phyloP scores from a whole-genome alignment of 1,139 yeast species.

The Lodderomyces orthopsilosis region DNA sequence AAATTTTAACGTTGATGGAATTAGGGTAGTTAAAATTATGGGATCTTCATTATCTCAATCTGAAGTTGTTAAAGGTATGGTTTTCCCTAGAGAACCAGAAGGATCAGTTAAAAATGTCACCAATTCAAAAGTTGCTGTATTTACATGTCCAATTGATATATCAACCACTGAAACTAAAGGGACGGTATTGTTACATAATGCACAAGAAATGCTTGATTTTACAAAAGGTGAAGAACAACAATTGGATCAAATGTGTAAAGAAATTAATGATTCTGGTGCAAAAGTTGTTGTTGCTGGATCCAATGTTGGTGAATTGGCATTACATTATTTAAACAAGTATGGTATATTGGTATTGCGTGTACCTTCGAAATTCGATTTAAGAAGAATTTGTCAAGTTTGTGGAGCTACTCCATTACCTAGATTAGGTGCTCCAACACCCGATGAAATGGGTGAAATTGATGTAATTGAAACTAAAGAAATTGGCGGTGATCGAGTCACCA shows the following conservation, averaged over 20 bases:
- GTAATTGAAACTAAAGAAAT: constrained; percentile 88
- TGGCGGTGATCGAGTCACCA: constrained; percentile 96
- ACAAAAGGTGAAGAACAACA: constrained; percentile 96
- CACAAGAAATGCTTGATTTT: constrained; percentile 94
- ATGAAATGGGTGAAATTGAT: constrained; percentile 88
- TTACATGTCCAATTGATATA: constrained; percentile 90
- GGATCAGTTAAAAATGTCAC: constrained; percentile 71
- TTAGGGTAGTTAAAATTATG: constrained; percentile 95
- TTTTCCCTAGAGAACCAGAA: constrained; percentile 95
- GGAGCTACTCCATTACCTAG: constrained; percentile 97
- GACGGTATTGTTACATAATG: constrained; percentile 90
- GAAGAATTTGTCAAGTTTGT: constrained; percentile 93
- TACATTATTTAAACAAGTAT: constrained; percentile 87
- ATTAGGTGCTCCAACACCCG: constrained; percentile 94
- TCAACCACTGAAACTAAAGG: constrained; percentile 97
- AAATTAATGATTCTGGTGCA: constrained; percentile 80
- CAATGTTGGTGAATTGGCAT: constrained; percentile 86
- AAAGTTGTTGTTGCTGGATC: constrained; percentile 90
- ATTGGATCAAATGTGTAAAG: constrained; percentile 82
- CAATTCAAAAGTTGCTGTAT: constrained; percentile 85
- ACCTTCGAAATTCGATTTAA: constrained; percentile 88
- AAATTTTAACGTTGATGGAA: constrained; percentile 80
- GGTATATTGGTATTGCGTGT: constrained; percentile 83
- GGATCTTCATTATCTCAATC: constrained; percentile 78
- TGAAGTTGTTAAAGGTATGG: constrained; percentile 93